Base-by-base conservation (phyloP, 1,139 yeast genomes). In the Sugiyamaella xylanicola region DNA sequence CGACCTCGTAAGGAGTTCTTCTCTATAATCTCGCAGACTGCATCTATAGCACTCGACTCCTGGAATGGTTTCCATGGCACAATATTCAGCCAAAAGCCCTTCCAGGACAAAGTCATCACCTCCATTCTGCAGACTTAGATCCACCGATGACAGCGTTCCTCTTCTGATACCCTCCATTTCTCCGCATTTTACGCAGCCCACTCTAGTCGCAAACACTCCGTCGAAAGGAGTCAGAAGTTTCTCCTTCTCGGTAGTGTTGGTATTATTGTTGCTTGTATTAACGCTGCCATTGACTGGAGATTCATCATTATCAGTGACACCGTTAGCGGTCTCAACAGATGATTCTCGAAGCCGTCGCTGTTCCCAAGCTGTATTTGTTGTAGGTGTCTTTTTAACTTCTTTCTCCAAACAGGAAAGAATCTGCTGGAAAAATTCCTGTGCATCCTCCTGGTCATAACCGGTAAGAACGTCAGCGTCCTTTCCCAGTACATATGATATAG, bases 1-100 rank as follows among this genome's bases (percentile, higher is more conserved):
- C 37, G 51, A 48, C 50, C 53, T 1, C 71, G 66, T 21, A 84
- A 68, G 57, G 48, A 87, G 72, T 59, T 81, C 85, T 9, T 77
- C 77, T 49, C 73, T 73, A 15, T 89, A 85, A 57, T 85, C 86
- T 27, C 73, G 69, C 62, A 91, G 75, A 4, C 95, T 93, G 76
- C 97, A 91, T 66, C 97, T 78, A 69, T 91, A 89, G 74, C 97
- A 91, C 71, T 90, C 93, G 44, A 91, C 97, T 52, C 91, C 97
- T 62, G 90, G 91, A 59, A 91, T 91, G 29, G 87, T 83, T 69
- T 91, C 97, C 37, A 93, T 89, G 54, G 81, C 79, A 13, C 81
- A 82, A 88, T 95, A 91, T 55, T 86, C 86, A 48, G 80, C 76
- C 59, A 91, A 73, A 56, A 91, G 76, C 17, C 80, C 83, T 2